Base-by-base conservation (phyloP, 257 asterid genomes). In the Plectranthus barbatus region DNA sequence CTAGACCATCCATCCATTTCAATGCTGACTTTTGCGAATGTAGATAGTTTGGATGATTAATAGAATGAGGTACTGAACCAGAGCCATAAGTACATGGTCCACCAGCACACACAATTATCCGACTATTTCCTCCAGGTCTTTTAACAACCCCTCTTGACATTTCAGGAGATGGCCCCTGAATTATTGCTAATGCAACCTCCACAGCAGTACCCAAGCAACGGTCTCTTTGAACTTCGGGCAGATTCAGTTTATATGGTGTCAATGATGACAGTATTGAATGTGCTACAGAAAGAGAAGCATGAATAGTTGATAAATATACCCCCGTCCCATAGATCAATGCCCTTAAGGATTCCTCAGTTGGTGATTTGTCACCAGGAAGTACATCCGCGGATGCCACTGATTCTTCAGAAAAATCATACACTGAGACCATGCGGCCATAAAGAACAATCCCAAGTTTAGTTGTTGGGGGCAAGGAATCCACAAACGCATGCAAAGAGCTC, bases 161-260 rank as follows among this genome's bases (percentile, higher is more conserved):
- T 88, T 88, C 96, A 33, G 95, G 87, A 3, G 95, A 79, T 10
- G 96, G 96, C 44, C 98, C 98, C 69, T 81, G 98, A 78, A 88
- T 76, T 54, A 91, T 83, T 51, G 95, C 88, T 76, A 81, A 58
- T 42, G 98, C 98, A 67, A 88, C 95, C 78, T 91, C 88, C 64
- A 91, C 96, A 31, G 98, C 96, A 17, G 88, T 78, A 71, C 98
- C 98, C 61, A 91, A 79, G 65, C 98, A 91, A 39, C 95, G 98
- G 62, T 91, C 98, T 76, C 96, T 75, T 26, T 94, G 83, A 70
- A 82, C 88, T 75, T 91, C 98, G 19, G 96, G 91, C 57, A 79
- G 51, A 63, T 83, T 85, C 48, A 79, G 74, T 56, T 83, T 84
- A 77, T 79, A 88, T 42, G 96, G 82, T 56, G 85, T 73, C 81